These are phyloP conservation scores for Coemansia sp. DNA, from an alignment of 192 early-diverging fungal species.

Conservation along the genomic window DNA sequence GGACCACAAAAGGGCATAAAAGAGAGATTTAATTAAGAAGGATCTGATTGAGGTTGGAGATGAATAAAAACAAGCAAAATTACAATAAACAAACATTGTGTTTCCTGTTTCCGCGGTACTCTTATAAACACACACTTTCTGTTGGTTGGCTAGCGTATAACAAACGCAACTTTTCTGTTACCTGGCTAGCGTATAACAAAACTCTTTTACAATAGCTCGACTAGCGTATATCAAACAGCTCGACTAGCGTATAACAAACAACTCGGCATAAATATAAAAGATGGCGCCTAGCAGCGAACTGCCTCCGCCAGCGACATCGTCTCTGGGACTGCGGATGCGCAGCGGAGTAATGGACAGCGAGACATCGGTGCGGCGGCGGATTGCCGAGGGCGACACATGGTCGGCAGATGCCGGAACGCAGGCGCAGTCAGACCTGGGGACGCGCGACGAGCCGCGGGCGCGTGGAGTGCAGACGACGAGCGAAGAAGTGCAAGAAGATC, in stretches of 20 bases:
- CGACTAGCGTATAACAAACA: no score
- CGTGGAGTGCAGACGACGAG: conserved; percentile 28
- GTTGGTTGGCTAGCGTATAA: no score
- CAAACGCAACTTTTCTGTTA: neutral
- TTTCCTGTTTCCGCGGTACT: no score
- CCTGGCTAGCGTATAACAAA: no score
- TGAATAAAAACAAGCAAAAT: no score
- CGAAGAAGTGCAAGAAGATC: conserved; percentile 48
- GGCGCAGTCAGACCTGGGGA: conserved; percentile 39
- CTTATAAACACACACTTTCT: neutral
- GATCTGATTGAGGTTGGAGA: no score
- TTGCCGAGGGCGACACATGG: conserved; percentile 14
- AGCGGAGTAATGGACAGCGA: conserved; percentile 36
- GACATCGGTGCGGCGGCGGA: conserved; percentile 42
- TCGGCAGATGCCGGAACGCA: conserved; percentile 7
- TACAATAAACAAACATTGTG: no score
- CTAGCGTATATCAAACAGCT: no score
- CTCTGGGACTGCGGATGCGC: conserved; percentile 12
- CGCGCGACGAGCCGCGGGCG: conserved; percentile 15
- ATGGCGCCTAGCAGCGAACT: conserved; percentile 17
- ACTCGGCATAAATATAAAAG: neutral
- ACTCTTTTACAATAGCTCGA: no score
- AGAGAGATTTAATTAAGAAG: no score
- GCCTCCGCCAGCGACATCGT: conserved; percentile 10
- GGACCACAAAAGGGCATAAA: no score